A percentile compares a stretch with the other conserved stretches of the same genome.
Conservation (phyloP, 768 basidiomycete genomes). For the Rhizopogon vinicolor region DNA sequence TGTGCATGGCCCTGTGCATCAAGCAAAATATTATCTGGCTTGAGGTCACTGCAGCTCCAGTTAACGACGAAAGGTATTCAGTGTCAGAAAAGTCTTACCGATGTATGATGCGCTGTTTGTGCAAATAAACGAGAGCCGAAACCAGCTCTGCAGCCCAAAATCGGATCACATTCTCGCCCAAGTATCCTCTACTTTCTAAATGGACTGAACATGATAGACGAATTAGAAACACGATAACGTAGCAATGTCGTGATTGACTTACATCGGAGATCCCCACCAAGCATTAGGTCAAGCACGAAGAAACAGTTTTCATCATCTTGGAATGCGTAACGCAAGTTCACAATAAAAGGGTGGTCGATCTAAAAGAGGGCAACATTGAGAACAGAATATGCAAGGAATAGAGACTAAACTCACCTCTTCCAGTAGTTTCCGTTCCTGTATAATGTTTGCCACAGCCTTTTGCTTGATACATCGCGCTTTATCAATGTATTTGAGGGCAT, state of each 20-base stretch:
- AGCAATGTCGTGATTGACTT: slow-evolving; percentile 27
- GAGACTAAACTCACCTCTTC: slow-evolving; percentile 67
- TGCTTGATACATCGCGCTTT: slow-evolving; percentile 89
- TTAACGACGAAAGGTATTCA: slow-evolving; percentile 1
- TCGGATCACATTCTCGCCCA: slow-evolving; percentile 68
- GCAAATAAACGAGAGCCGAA: slow-evolving; percentile 83
- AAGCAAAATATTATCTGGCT: slow-evolving; percentile 95
- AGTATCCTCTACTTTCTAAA: slow-evolving; percentile 62
- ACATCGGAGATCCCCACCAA: slow-evolving; percentile 93
- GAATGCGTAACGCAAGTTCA: slow-evolving; percentile 92
- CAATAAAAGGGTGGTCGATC: slow-evolving; percentile 88
- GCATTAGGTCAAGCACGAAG: slow-evolving; percentile 95
- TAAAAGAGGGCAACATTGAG: slow-evolving; percentile 21
- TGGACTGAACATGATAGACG: slow-evolving; percentile 54
- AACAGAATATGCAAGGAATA: slow-evolving; percentile 5
- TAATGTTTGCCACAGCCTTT: slow-evolving; percentile 87
- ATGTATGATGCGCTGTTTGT: slow-evolving; percentile 89
- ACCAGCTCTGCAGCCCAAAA: slow-evolving; percentile 92
- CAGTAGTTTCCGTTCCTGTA: slow-evolving; percentile 87
- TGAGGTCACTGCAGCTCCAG: slow-evolving; percentile 66
- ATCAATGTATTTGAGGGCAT: slow-evolving; percentile 97
- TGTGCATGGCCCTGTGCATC: slow-evolving; percentile 95
- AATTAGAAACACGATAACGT: not conserved
- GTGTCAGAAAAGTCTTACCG: slow-evolving; percentile 48
- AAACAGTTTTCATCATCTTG: slow-evolving; percentile 98